phyloP scores from a whole-genome alignment of 2,329 filamentous ascomycete genomes.

The Lasiodiplodia citricola region DNA sequence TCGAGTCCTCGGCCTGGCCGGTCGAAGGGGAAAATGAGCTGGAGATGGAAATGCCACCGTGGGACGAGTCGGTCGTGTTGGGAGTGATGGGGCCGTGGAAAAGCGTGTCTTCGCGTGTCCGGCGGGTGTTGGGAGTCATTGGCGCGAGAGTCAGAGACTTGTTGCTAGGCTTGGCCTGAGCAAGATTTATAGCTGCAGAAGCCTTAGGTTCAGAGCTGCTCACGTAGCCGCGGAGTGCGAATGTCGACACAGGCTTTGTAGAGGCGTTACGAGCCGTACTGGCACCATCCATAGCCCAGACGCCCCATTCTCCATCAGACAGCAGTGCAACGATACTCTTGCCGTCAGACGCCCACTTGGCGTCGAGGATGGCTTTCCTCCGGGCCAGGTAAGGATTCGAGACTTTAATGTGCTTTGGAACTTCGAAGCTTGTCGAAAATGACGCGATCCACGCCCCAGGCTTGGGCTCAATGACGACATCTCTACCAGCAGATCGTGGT shows the following conservation, averaged over 20 bases:
- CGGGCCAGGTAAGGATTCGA: constrained; percentile 40
- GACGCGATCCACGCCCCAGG: constrained; percentile 38
- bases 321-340: constrained; percentile 53
- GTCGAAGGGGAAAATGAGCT: constrained; percentile 35
- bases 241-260: constrained; percentile 33
- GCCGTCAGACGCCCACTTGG: constrained; percentile 54
- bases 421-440: constrained; percentile 42
- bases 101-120: constrained; percentile 50
- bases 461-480: constrained; percentile 23
- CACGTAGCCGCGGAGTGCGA: constrained; percentile 45
- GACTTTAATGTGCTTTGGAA: constrained; percentile 33
- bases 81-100: constrained; percentile 48
- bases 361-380: constrained; percentile 56
- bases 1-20: constrained; percentile 49
- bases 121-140: constrained; percentile 58
- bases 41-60: constrained; percentile 51
- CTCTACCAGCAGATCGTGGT: constrained; percentile 30
- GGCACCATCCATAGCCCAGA: constrained; percentile 54
- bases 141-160: constrained; percentile 49
- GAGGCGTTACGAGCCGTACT: constrained; percentile 36
- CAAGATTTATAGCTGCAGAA: constrained; percentile 16
- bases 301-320: constrained; percentile 58
- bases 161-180: constrained; percentile 36
- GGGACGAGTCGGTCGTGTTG: constrained; percentile 35
- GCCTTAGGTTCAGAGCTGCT: constrained; percentile 32